A percentile compares a stretch with the other conserved stretches of the same genome.
Evolutionary conservation across 352 stramenopile species (phyloP).

Genomic region (Pythium dissotocum): DNA sequence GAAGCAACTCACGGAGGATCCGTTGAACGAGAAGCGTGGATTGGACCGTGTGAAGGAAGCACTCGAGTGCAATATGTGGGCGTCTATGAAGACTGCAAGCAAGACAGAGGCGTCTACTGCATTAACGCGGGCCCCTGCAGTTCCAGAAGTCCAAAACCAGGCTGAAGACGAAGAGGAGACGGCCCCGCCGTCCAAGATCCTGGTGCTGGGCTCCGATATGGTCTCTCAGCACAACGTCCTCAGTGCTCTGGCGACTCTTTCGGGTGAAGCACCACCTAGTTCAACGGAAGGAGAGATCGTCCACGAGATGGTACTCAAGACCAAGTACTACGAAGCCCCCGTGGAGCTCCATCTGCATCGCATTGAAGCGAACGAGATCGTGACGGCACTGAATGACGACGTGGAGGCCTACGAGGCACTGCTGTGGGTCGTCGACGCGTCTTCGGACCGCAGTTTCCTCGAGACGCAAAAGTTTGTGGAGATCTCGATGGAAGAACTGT

Average conservation of each 20-base stretch:
- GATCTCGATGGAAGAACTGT: conserved; percentile 29
- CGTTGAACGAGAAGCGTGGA: conserved; percentile 43
- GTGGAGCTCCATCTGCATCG: conserved; percentile 29
- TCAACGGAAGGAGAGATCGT: not conserved
- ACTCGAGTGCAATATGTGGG: conserved; percentile 78
- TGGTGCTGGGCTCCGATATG: conserved; percentile 26
- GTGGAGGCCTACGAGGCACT: conserved; percentile 31
- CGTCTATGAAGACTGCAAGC: conserved; percentile 52
- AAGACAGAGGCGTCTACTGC: not conserved
- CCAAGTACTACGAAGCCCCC: conserved; percentile 31
- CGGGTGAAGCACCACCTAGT: conserved; percentile 4
- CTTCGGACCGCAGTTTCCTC: conserved; percentile 23
- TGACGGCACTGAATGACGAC: conserved; percentile 26
- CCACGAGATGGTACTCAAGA: conserved; percentile 13
- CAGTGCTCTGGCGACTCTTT: not conserved
- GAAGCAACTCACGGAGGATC: conserved; percentile 8
- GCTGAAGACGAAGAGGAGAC: conserved; percentile 8
- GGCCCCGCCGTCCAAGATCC: conserved; percentile 15
- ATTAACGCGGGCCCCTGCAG: not conserved
- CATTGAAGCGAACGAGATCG: conserved; percentile 23
- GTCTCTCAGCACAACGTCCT: conserved; percentile 12
- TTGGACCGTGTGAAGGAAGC: conserved; percentile 70
- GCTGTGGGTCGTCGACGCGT: conserved; percentile 29
- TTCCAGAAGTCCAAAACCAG: not conserved
- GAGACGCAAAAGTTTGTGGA: conserved; percentile 30